phyloP scores from a whole-genome alignment of 257 asterid species.

The Nyctanthes arbortristis region DNA sequence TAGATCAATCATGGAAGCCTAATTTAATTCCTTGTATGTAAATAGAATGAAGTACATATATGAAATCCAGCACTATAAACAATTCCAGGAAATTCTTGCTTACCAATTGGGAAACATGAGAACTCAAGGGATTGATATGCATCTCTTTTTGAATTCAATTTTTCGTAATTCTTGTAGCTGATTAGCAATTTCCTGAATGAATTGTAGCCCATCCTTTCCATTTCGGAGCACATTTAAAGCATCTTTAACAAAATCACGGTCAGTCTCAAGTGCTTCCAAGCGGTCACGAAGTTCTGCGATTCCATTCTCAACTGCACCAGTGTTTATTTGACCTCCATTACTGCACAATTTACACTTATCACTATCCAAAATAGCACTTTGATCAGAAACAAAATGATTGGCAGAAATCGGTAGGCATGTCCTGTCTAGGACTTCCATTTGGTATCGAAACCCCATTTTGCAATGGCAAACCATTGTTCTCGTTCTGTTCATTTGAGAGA shows the following conservation, averaged over 20 bases:
- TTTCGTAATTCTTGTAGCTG: slow-evolving; percentile 48
- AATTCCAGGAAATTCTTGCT: slow-evolving; percentile 18
- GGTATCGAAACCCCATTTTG: slow-evolving; percentile 16
- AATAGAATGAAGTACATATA: neutral
- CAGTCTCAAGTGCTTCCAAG: slow-evolving; percentile 57
- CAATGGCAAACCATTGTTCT: slow-evolving; percentile 21
- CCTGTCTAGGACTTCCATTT: slow-evolving; percentile 27
- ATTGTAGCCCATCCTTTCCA: slow-evolving; percentile 49
- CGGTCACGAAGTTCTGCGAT: slow-evolving; percentile 40
- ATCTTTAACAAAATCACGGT: slow-evolving; percentile 40
- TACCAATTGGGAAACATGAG: neutral
- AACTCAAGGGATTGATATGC: slow-evolving; percentile 24
- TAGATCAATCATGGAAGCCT: neutral
- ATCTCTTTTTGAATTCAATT: slow-evolving; percentile 28
- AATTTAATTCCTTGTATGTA: neutral
- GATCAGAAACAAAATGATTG: slow-evolving; percentile 21
- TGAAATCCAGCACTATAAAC: neutral
- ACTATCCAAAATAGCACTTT: slow-evolving; percentile 17
- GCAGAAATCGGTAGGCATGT: slow-evolving; percentile 25
- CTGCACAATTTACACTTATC: slow-evolving; percentile 13
- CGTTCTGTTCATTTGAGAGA: slow-evolving; percentile 23
- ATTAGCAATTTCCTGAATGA: slow-evolving; percentile 52
- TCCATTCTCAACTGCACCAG: slow-evolving; percentile 35
- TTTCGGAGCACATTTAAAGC: slow-evolving; percentile 40
- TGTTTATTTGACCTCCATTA: slow-evolving; percentile 25